These are phyloP conservation scores for Lojkania enalia DNA, from an alignment of 2,329 filamentous ascomycete genomes.

Conservation along the genomic window DNA sequence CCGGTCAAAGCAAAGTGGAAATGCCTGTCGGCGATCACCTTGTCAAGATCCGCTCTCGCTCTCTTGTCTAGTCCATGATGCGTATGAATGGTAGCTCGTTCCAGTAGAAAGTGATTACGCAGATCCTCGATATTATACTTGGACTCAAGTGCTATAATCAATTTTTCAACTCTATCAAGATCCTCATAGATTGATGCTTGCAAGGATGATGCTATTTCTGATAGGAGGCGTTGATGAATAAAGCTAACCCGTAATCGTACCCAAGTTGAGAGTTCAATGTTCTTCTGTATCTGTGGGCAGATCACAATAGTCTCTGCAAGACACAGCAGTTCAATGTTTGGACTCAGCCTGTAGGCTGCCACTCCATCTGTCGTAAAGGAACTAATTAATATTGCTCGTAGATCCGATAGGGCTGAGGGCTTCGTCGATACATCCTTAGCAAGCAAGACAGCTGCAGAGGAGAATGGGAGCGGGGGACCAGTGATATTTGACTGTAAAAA, in stretches of 20 bases:
- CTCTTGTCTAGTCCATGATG: conserved; percentile 80
- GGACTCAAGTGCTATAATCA: conserved; percentile 30
- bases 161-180: conserved; percentile 58
- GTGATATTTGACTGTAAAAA: conserved; percentile 90
- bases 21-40: conserved; percentile 67
- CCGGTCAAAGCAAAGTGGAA: conserved; percentile 85
- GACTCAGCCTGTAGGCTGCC: conserved; percentile 81
- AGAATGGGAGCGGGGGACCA: conserved; percentile 73
- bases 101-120: conserved; percentile 71
- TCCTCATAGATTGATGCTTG: conserved; percentile 65
- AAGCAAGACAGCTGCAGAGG: conserved; percentile 54
- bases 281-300: conserved; percentile 51
- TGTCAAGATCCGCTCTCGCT: conserved; percentile 70
- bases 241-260: conserved; percentile 72
- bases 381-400: conserved; percentile 62
- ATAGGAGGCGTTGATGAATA: conserved; percentile 69
- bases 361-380: conserved; percentile 81
- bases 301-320: conserved; percentile 67
- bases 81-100: conserved; percentile 80
- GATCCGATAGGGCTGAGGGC: conserved; percentile 38
- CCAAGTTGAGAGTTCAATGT: conserved; percentile 58
- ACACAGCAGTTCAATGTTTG: conserved; percentile 80
- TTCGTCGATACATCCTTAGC: conserved; percentile 51
- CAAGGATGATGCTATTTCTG: conserved; percentile 63
- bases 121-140: conserved; percentile 29